Evolutionary conservation across 2,329 filamentous ascomycete genomes (phyloP), one percentile per base, ranked within the genome.

Genomic region (Fusarium nelsonii): DNA sequence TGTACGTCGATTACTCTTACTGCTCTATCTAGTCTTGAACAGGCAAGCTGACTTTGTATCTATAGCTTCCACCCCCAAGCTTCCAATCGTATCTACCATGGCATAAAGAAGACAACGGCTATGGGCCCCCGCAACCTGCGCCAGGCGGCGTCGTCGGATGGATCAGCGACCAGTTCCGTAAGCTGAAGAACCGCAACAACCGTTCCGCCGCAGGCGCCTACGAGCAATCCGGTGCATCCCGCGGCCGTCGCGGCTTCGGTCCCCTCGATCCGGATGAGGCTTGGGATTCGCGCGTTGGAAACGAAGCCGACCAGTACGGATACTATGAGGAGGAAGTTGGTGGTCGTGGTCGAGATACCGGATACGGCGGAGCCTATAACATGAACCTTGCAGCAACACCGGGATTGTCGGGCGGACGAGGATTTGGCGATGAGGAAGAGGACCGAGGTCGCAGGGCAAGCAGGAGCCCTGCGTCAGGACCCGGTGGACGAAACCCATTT

Each of bases 221-320:
- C 82, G 92, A 94, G 74, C 81, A 93, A 73, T 81, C 85, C 62
- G 79, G 78, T 56, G 74, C 74, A 20, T 68, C 78, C 34, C 81
- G 81, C 45, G 81, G 82, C 57, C 83, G 84, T 56, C 80, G 87
- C 55, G 88, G 88, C 23, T 90, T 91, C 77, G 88, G 90, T 3
- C 84, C 89, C 6, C 85, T 93, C 45, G 93, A 96, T 74, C 92
- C 92, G 2, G 93, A 97, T 76, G 92, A 94, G 75, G 92, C 92
- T 3, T 97, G 93, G 93, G 92, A 96, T 80, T 81, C 92, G 68
- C 84, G 92, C 63, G 92, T 97, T 6, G 92, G 91, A 60, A 85
- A 89, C 72, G 92, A 94, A 78, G 88, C 90, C 18, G 89, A 91
- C 75, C 81, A 80, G 14, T 89, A 90, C 76, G 87, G 87, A 23